Conservation (phyloP, 2,329 filamentous ascomycete species). For the Ophiostoma novo-ulmi region DNA sequence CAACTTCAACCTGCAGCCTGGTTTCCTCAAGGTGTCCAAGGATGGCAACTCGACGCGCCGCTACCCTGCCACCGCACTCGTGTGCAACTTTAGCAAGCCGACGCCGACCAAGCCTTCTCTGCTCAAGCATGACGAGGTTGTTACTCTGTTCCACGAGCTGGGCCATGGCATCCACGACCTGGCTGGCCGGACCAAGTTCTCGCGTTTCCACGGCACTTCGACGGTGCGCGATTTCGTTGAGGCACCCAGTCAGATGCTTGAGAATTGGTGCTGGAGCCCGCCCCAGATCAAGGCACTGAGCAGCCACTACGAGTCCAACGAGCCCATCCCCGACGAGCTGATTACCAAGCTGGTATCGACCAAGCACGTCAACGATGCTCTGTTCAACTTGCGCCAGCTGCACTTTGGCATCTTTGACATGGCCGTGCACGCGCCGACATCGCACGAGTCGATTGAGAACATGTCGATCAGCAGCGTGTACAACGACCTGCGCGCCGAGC, state of each 20-base stretch:
- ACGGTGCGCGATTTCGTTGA: slow-evolving; percentile 66
- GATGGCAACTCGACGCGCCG: slow-evolving; percentile 59
- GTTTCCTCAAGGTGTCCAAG: slow-evolving; percentile 50
- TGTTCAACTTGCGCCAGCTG: slow-evolving; percentile 72
- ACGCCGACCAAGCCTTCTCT: slow-evolving; percentile 70
- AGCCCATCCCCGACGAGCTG: slow-evolving; percentile 68
- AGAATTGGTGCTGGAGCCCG: slow-evolving; percentile 71
- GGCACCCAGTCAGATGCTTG: slow-evolving; percentile 67
- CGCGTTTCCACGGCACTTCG: slow-evolving; percentile 62
- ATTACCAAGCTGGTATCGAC: slow-evolving; percentile 69
- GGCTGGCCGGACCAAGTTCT: slow-evolving; percentile 56
- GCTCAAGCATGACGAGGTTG: slow-evolving; percentile 76
- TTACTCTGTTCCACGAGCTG: slow-evolving; percentile 75
- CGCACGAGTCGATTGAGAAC: slow-evolving; percentile 62
- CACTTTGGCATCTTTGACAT: slow-evolving; percentile 82
- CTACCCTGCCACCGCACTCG: slow-evolving; percentile 72
- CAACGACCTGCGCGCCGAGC: slow-evolving; percentile 67
- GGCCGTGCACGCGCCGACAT: slow-evolving; percentile 66
- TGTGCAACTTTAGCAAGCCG: slow-evolving; percentile 83
- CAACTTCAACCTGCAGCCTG: slow-evolving; percentile 76
- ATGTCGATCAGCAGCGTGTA: slow-evolving; percentile 63
- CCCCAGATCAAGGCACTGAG: slow-evolving; percentile 61
- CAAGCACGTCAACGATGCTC: slow-evolving; percentile 74
- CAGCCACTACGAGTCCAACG: slow-evolving; percentile 65
- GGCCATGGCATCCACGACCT: slow-evolving; percentile 68